Conservation (phyloP, 78 protist genomes). For the Dictyostelium purpureum region DNA sequence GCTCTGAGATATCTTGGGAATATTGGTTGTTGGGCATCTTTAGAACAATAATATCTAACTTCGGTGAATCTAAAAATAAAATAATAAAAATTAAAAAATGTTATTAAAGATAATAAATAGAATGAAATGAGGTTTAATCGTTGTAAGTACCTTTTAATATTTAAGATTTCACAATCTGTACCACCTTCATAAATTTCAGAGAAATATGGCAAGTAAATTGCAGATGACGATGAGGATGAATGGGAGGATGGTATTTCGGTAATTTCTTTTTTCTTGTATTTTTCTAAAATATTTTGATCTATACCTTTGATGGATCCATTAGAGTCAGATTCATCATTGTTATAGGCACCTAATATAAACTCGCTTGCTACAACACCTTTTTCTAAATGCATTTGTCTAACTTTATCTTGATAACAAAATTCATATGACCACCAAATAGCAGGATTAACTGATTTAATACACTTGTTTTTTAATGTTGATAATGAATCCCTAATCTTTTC, state of each 20-base stretch:
- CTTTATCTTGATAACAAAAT: constrained; percentile 11
- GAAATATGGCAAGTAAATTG: constrained; percentile 13
- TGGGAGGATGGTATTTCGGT: neutral
- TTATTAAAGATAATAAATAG: neutral
- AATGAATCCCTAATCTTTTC: neutral
- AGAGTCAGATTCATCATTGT: neutral
- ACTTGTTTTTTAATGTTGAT: neutral
- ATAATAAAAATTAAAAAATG: neutral
- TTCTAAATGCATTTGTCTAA: constrained; percentile 38
- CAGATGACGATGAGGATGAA: neutral
- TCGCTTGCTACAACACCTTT: neutral
- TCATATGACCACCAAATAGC: constrained; percentile 67
- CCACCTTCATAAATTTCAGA: constrained; percentile 39
- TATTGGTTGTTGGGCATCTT: neutral
- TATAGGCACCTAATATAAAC: neutral
- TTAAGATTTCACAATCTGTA: constrained; percentile 37
- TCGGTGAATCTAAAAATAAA: constrained; percentile 17
- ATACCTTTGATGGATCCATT: constrained; percentile 38
- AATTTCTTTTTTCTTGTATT: neutral
- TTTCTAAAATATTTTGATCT: neutral
- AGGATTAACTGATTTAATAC: neutral
- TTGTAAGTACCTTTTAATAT: neutral
- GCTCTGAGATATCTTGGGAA: constrained; percentile 44
- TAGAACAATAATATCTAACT: constrained; percentile 46
- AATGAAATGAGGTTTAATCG: neutral